Evolutionary conservation across 768 basidiomycete genomes (phyloP).

Genomic region (Boletus insuetus): DNA sequence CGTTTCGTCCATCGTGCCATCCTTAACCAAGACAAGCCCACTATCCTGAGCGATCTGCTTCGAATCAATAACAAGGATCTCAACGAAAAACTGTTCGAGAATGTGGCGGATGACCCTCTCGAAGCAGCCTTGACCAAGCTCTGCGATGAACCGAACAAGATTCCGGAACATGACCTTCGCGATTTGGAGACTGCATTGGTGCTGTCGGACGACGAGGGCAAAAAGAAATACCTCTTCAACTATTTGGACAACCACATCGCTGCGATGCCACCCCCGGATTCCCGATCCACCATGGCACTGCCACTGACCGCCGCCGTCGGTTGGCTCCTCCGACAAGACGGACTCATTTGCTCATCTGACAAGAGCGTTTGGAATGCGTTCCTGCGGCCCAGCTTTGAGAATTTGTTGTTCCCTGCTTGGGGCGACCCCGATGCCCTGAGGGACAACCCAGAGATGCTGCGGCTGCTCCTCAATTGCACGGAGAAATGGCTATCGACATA

Average conservation of each 20-base stretch:
- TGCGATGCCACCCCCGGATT: background rate
- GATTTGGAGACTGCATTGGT: slow-evolving; percentile 3
- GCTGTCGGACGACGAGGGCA: background rate
- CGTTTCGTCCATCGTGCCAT: no score
- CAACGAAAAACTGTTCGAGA: background rate
- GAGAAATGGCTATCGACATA: no score
- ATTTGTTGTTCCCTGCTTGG: background rate
- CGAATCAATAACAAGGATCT: background rate
- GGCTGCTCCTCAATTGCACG: background rate
- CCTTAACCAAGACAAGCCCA: no score
- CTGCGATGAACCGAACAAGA: background rate
- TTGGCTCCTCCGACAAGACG: no score
- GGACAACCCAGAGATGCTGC: slow-evolving; percentile 4
- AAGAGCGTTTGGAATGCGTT: background rate
- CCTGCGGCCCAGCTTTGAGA: background rate
- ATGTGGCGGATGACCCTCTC: background rate
- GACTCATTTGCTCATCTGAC: background rate
- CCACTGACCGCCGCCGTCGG: background rate
- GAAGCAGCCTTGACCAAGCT: background rate
- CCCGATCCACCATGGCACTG: background rate
- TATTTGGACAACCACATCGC: background rate
- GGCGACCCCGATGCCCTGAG: background rate
- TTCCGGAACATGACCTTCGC: slow-evolving; percentile 1
- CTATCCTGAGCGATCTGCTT: background rate
- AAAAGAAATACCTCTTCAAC: background rate